Conservation (phyloP, 352 stramenopile species). For the Thalassiosira exigua region DNA sequence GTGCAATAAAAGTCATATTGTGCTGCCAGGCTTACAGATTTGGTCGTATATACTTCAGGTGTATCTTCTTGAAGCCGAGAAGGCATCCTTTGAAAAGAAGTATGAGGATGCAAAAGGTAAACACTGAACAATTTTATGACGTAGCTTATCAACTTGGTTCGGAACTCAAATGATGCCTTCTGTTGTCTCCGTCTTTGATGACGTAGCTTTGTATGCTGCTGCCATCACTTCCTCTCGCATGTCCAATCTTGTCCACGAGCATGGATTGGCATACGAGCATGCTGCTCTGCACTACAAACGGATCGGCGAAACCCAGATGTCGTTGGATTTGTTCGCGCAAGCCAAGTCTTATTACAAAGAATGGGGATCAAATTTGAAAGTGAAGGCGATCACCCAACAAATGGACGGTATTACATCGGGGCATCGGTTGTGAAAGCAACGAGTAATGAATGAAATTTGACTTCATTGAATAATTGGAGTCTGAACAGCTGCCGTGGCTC, state of each 20-base stretch:
- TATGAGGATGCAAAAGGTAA: neutral
- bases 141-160: no score
- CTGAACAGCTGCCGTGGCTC: no score
- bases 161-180: no score
- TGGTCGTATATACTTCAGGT: no score
- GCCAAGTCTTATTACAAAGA: slow-evolving; percentile 22
- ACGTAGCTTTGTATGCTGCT: slow-evolving; percentile 4
- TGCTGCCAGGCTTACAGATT: no score
- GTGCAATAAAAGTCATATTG: neutral
- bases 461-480: no score
- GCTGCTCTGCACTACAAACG: slow-evolving; percentile 25
- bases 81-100: neutral
- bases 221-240: slow-evolving; percentile 21
- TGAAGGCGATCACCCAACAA: slow-evolving; percentile 6
- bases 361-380: slow-evolving; percentile 22
- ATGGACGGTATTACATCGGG: slow-evolving; percentile 17
- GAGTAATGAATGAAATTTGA: no score
- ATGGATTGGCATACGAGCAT: slow-evolving; percentile 33
- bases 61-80: neutral
- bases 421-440: no score
- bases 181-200: no score
- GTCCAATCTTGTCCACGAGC: slow-evolving; percentile 25
- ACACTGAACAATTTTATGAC: no score
- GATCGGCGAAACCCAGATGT: slow-evolving; percentile 6
- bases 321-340: slow-evolving; percentile 16